Percentiles rank a stretch among this genome's conserved stretches.
These are phyloP conservation scores for Solanum microdontum DNA, from an alignment of 257 asterid species.

Conservation along the genomic window DNA sequence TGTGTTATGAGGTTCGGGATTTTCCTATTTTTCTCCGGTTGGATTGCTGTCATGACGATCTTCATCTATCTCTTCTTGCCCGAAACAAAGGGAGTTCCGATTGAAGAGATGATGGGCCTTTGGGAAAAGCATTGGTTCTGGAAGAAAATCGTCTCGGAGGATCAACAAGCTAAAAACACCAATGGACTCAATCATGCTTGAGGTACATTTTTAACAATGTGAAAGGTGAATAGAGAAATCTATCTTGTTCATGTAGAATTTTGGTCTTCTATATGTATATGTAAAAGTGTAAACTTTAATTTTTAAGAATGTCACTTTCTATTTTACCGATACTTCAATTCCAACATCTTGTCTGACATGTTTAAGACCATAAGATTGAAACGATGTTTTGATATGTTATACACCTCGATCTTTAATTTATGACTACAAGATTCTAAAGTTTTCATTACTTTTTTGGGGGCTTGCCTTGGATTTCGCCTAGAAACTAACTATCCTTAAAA, in stretches of 20 bases:
- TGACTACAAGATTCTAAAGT: not conserved
- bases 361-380: not conserved
- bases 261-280: not conserved
- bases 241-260: not conserved
- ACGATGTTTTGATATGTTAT: too few species aligned
- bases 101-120: conserved; percentile 61
- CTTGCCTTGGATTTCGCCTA: rapidly evolving
- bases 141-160: conserved; percentile 34
- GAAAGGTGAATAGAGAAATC: not conserved
- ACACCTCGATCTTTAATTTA: not conserved
- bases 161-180: not conserved
- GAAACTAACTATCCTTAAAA: not conserved
- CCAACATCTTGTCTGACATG: too few species aligned
- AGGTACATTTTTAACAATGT: not conserved
- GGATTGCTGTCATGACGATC: conserved; percentile 66
- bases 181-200: not conserved
- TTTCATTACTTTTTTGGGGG: too few species aligned
- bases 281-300: not conserved
- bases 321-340: too few species aligned
- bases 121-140: conserved; percentile 89
- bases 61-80: conserved; percentile 67
- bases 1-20: conserved; percentile 76
- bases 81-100: conserved; percentile 79
- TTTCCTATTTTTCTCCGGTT: conserved; percentile 72
- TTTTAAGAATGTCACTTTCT: not conserved